Evolutionary conservation across 257 asterid genomes (phyloP).

Genomic region (Plantago major): DNA sequence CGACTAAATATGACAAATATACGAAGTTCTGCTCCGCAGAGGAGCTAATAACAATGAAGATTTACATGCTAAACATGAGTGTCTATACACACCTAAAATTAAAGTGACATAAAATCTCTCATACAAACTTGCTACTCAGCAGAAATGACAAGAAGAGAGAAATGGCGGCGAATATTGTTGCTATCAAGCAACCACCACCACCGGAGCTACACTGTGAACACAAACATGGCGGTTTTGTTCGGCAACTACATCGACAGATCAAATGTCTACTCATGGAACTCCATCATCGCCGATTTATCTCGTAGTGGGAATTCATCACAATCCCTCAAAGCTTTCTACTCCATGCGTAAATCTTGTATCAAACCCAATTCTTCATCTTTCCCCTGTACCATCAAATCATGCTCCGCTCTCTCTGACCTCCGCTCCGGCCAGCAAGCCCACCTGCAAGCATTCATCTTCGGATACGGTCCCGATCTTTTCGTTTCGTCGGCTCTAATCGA

Average conservation of each 20-base stretch:
- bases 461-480: constrained; percentile 60
- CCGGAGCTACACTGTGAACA: constrained; percentile 27
- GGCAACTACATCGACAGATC: constrained; percentile 67
- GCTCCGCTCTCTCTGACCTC: constrained; percentile 73
- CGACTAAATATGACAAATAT: too few species aligned
- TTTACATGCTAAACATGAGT: too few species aligned
- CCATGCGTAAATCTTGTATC: constrained; percentile 75
- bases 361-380: constrained; percentile 76
- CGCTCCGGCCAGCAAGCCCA: constrained; percentile 79
- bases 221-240: constrained; percentile 52
- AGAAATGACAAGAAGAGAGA: too few species aligned
- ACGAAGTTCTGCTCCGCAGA: too few species aligned
- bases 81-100: too few species aligned
- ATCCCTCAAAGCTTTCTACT: constrained; percentile 77
- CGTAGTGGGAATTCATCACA: constrained; percentile 74
- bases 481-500: constrained; percentile 75
- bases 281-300: constrained; percentile 80
- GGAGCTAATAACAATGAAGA: too few species aligned
- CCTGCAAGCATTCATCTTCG: constrained; percentile 72
- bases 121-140: too few species aligned
- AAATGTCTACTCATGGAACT: constrained; percentile 82
- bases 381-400: constrained; percentile 84
- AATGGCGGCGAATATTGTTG: too few species aligned
- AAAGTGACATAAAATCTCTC: too few species aligned
- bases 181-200: neutral